A percentile compares a stretch with the other conserved stretches of the same genome.
These are phyloP conservation scores for Dactylellina parvicollis DNA, from an alignment of 2,329 filamentous ascomycete genomes.

Conservation along the genomic window DNA sequence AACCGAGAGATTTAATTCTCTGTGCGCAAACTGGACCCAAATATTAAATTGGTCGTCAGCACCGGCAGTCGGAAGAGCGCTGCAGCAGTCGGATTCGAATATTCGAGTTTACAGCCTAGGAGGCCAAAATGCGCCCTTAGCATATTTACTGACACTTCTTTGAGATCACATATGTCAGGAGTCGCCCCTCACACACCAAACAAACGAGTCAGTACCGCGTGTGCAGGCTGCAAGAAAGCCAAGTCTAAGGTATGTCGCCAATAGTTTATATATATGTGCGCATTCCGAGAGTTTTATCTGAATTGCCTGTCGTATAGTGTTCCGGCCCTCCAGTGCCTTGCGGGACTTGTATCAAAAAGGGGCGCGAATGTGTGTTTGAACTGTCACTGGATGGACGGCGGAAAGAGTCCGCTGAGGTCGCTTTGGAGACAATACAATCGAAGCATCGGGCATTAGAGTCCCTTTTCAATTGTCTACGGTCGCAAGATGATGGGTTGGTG, in stretches of 20 bases:
- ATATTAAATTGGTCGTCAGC: too few species aligned
- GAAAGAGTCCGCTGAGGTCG: slow-evolving; percentile 33
- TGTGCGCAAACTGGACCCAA: too few species aligned
- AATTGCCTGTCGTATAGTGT: slow-evolving; percentile 16
- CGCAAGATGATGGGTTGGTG: slow-evolving; percentile 18
- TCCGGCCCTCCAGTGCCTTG: slow-evolving; percentile 38
- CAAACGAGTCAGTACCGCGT: slow-evolving; percentile 34
- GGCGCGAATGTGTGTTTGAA: slow-evolving; percentile 40
- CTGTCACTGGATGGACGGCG: slow-evolving; percentile 22
- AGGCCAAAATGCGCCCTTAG: neutral
- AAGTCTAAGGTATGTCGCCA: slow-evolving; percentile 40
- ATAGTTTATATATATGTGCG: too few species aligned
- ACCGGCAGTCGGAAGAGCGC: neutral
- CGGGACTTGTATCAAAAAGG: slow-evolving; percentile 17
- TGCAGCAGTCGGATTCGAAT: neutral
- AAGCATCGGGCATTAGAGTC: slow-evolving; percentile 28
- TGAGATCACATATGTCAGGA: slow-evolving; percentile 25
- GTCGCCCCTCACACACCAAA: neutral
- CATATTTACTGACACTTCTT: neutral
- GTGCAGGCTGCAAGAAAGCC: slow-evolving; percentile 34
- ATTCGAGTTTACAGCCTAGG: neutral
- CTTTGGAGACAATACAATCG: slow-evolving; percentile 26
- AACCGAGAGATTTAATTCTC: too few species aligned
- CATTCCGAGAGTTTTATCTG: neutral
- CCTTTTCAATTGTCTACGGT: slow-evolving; percentile 24